Base-by-base conservation (phyloP, 1,139 yeast species). In the Kluyveromyces sp. region DNA sequence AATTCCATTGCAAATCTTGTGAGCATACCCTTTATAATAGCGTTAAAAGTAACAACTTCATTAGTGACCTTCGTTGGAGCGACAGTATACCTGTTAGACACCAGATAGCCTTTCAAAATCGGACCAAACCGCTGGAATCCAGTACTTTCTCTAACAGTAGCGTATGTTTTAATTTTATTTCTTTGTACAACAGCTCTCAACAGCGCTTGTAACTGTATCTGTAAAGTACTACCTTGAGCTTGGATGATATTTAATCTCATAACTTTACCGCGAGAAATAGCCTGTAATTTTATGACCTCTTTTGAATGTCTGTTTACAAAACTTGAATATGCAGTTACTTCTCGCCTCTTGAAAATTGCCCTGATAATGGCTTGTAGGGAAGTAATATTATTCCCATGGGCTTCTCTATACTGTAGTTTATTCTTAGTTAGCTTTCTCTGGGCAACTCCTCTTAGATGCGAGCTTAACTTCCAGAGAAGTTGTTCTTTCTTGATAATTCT, bases 1-100 rank as follows among this genome's bases (percentile, higher is more conserved):
- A 77, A 61, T 43, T 79, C 83, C 41, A 67, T 63, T 3, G 70
- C 61, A 58, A 75, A 79, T 47, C 86, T 66, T 4, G 71, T 63
- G 35, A 78, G 63, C 4, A 79, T 65, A 41, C 79, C 79, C 48
- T 75, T 66, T n/a, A 71, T 53, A 3, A 58, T 49, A 2, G 75
- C 67, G 54, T 75, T 41, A 34, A 41, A 41, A 15, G 25, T 25
- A 7, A 29, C 34, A 21, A 41, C 28, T 41, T 41, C 39, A 15
- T 29, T 28, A 15, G 37, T 15, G 21, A 41, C 34, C 7, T 26
- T 32, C 4, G 28, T 28, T 7, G 39, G 32, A n/a, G 39, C 37
- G 8, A 26, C 34, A 15, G 26, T 35, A 28, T 41, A 47, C 7
- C 59, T 54, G 2, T 53, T 57, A 51, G 84, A 65, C 0, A 70